A percentile compares a stretch with the other conserved stretches of the same genome.
phyloP scores from a whole-genome alignment of 2,329 filamentous ascomycete species.

The Sclerotinia borealis region DNA sequence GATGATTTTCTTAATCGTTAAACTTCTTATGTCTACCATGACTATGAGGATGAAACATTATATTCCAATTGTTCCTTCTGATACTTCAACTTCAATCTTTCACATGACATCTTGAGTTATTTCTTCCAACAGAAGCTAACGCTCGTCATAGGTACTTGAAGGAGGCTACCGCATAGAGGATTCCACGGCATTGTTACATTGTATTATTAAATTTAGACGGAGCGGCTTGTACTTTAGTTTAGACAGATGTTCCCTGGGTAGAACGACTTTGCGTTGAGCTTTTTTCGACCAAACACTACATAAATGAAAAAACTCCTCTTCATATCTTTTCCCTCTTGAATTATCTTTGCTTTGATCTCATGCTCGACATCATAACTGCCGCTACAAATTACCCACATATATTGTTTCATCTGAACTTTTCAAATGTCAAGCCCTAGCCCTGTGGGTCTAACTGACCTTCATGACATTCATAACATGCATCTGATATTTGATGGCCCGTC shows the following conservation, averaged over 20 bases:
- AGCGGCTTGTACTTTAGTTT: conserved; percentile 28
- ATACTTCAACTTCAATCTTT: conserved; percentile 35
- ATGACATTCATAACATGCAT: too few species aligned
- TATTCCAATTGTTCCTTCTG: conserved; percentile 98
- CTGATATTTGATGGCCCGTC: neutral
- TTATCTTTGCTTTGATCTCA: neutral
- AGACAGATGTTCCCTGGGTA: conserved; percentile 15
- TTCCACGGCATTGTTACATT: conserved; percentile 14
- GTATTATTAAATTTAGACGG: conserved; percentile 30
- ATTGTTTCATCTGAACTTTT: neutral
- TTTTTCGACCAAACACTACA: conserved; percentile 14
- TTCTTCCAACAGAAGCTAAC: neutral
- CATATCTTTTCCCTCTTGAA: neutral
- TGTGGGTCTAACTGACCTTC: neutral
- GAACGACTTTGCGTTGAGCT: conserved; percentile 5
- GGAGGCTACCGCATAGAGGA: conserved; percentile 61
- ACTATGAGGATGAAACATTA: conserved; percentile 49
- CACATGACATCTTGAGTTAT: neutral
- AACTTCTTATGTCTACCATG: conserved; percentile 32
- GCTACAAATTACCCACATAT: neutral
- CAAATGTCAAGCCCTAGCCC: neutral
- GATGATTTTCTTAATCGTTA: conserved; percentile 41
- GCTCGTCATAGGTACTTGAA: conserved; percentile 52
- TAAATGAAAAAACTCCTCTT: conserved; percentile 22
- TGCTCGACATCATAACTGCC: neutral